Evolutionary conservation across 1,284 basidiomycete genomes (phyloP).

Genomic region (Xerocomus amazonicus): DNA sequence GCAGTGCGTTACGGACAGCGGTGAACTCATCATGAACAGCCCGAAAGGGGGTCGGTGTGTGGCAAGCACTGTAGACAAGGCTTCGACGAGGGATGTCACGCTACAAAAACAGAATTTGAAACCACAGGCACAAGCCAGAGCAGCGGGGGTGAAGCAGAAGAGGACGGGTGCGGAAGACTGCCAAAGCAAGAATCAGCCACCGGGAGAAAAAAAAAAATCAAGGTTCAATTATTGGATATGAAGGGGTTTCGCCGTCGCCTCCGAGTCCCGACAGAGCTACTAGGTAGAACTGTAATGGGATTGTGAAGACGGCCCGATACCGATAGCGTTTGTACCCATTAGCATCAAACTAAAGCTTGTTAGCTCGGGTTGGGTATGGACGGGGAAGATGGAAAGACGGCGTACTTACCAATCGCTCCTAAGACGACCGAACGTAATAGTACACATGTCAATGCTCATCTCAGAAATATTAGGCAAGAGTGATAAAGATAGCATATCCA

Average conservation of each 20-base stretch:
- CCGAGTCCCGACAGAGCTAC: no score
- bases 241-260: constrained; percentile 10
- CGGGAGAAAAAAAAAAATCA: constrained; percentile 12
- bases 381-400: constrained; percentile 13
- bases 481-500: constrained; percentile 23
- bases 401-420: constrained; percentile 13
- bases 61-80: background rate
- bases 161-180: constrained; percentile 10
- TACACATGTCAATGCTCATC: constrained; percentile 1
- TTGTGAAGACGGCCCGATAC: constrained; percentile 1
- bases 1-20: constrained; percentile 13
- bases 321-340: constrained; percentile 1
- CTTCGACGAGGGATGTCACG: constrained; percentile 1
- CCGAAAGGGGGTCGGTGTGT: background rate
- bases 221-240: constrained; percentile 30
- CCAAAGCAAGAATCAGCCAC: constrained; percentile 1
- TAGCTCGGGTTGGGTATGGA: background rate
- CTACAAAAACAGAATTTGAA: constrained; percentile 8
- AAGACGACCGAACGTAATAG: constrained; percentile 23
- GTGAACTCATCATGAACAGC: constrained; percentile 2
- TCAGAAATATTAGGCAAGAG: constrained; percentile 16
- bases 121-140: constrained; percentile 5
- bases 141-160: constrained; percentile 2
- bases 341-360: constrained; percentile 22
- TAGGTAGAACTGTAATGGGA: no score